These are phyloP conservation scores for Auricularia heimuer DNA, from an alignment of 768 basidiomycete genomes.

Conservation along the genomic window DNA sequence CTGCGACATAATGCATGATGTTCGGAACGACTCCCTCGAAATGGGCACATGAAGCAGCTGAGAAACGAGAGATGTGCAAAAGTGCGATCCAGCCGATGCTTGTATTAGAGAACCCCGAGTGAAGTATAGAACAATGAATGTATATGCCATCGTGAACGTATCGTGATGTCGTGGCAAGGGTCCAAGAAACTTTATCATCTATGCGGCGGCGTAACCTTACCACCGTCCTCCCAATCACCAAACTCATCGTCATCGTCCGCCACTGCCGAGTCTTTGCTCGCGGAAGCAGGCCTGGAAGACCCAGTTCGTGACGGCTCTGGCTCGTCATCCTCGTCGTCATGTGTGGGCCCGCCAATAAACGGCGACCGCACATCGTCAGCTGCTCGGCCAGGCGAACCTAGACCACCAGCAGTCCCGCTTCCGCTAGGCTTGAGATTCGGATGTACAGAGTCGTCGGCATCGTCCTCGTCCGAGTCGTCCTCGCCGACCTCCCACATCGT, in stretches of 20 bases:
- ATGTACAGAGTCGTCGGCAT: slow-evolving; percentile 28
- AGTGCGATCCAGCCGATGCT: too few relatives aligned
- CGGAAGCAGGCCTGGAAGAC: slow-evolving; percentile 30
- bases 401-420: slow-evolving; percentile 25
- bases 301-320: slow-evolving; percentile 11
- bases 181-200: too few relatives aligned
- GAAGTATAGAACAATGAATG: too few relatives aligned
- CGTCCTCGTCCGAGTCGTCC: slow-evolving; percentile 58
- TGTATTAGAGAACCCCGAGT: too few relatives aligned
- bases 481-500: slow-evolving; percentile 63
- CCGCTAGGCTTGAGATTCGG: slow-evolving; percentile 22
- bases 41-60: too few relatives aligned
- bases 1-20: too few relatives aligned
- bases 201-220: not conserved
- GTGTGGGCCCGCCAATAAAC: slow-evolving; percentile 14
- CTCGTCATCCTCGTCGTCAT: slow-evolving; percentile 25
- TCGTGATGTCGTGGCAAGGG: too few relatives aligned
- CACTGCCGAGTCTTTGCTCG: slow-evolving; percentile 10
- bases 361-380: slow-evolving; percentile 7
- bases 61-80: too few relatives aligned
- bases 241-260: slow-evolving; percentile 24
- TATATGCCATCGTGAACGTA: too few relatives aligned
- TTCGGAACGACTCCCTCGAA: too few relatives aligned
- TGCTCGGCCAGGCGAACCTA: not conserved
- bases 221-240: slow-evolving; percentile 23